phyloP scores from a whole-genome alignment of 2,329 filamentous ascomycete genomes.

The Elsinoe fawcettii region DNA sequence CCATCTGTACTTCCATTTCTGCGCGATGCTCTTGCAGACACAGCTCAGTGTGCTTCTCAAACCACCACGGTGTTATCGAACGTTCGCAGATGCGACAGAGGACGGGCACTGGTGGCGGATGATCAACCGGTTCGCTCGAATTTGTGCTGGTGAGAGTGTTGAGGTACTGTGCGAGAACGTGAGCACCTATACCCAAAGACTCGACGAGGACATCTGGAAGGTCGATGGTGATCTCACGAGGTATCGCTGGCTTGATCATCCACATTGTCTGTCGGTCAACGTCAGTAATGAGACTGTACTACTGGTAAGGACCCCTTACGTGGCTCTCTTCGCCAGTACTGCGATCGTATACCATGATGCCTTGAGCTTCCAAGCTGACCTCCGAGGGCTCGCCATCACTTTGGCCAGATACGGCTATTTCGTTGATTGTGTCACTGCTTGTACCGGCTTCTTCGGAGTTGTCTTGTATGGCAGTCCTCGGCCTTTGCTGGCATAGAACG shows the following conservation, averaged over 20 bases:
- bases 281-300: conserved; percentile 20
- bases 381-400: conserved; percentile 28
- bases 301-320: conserved; percentile 47
- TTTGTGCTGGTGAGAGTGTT: conserved; percentile 81
- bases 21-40: conserved; percentile 93
- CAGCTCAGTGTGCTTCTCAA: conserved; percentile 95
- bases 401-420: conserved; percentile 20
- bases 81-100: conserved; percentile 96
- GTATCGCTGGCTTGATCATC: conserved; percentile 92
- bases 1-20: conserved; percentile 95
- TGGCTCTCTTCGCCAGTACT: conserved; percentile 81
- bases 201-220: conserved; percentile 83
- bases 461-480: conserved; percentile 18
- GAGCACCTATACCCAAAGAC: conserved; percentile 85
- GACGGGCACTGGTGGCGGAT: conserved; percentile 74
- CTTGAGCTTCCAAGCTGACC: conserved; percentile 85
- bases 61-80: conserved; percentile 98
- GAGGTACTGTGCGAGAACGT: conserved; percentile 88
- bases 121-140: conserved; percentile 62
- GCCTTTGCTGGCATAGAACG: conserved; percentile 49
- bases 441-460: conserved; percentile 15
- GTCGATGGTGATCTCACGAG: conserved; percentile 92
- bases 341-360: conserved; percentile 95
- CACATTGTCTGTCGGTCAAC: conserved; percentile 75
- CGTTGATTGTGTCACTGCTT: neutral